Evolutionary conservation across 306 rosid species (phyloP), one percentile per base, ranked within the genome.

Genomic region (Carpinus viminea): DNA sequence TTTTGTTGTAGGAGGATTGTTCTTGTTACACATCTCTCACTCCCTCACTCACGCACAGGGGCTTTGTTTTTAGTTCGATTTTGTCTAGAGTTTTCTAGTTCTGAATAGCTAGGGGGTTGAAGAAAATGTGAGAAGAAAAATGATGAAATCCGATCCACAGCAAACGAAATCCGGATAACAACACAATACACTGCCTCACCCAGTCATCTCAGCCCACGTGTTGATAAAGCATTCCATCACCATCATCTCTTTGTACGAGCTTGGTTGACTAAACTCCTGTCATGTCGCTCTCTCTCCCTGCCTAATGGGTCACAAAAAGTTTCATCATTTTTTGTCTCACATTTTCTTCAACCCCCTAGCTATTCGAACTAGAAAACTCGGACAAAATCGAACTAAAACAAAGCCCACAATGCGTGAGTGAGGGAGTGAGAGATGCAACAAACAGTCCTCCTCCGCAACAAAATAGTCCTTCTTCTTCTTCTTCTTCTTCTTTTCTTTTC

Each of bases 111-210:
- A n/a, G n/a, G n/a, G n/a, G n/a, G n/a, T n/a, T n/a, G n/a, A n/a
- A n/a, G n/a, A n/a, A n/a, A n/a, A n/a, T n/a, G n/a, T n/a, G n/a
- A n/a, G n/a, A n/a, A n/a, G n/a, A n/a, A n/a, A n/a, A n/a, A n/a
- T n/a, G n/a, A n/a, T n/a, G n/a, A n/a, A n/a, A n/a, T n/a, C n/a
- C n/a, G n/a, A n/a, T n/a, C n/a, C n/a, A n/a, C n/a, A n/a, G n/a
- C n/a, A n/a, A n/a, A n/a, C n/a, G n/a, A n/a, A n/a, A n/a, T n/a
- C n/a, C n/a, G n/a, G n/a, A n/a, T n/a, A 91, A 86, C 90, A 85
- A 64, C 79, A 76, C 79, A 94, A 94, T 94, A 97, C 90, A 82
- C 75, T 0, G 0, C 8, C 7, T 2, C 7, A 0, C 0, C 97
- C 89, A 95, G 88, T 92, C 53, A 0, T 0, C 0, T 0, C 0